Conservation (phyloP, 257 asterid genomes). For the Rubia yunnanensis region DNA sequence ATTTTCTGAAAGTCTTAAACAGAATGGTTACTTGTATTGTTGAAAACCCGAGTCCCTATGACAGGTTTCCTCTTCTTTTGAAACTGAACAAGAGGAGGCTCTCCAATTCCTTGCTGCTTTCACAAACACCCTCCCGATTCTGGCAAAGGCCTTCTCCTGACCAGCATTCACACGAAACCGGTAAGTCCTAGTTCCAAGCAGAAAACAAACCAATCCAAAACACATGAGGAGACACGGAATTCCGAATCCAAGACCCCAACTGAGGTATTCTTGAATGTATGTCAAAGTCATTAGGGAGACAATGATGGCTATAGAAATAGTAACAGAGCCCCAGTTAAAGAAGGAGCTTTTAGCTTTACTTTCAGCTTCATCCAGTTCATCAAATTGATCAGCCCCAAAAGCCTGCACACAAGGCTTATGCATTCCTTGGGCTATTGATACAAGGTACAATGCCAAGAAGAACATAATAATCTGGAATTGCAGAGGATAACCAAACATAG, state of each 20-base stretch:
- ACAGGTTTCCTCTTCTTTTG: neutral
- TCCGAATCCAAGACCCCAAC: conserved; percentile 2
- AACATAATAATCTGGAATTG: neutral
- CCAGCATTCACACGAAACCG: neutral
- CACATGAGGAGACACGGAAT: neutral
- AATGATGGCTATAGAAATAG: neutral
- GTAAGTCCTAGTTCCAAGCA: neutral
- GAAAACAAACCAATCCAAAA: neutral
- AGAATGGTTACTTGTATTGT: neutral
- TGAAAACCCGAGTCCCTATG: neutral
- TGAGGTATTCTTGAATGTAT: neutral
- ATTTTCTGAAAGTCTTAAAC: neutral
- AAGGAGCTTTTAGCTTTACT: neutral
- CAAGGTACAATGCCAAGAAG: neutral
- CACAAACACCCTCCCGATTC: neutral
- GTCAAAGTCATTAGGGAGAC: neutral
- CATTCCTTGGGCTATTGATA: neutral
- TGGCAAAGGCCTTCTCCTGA: neutral
- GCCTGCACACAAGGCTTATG: neutral
- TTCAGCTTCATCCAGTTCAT: neutral
- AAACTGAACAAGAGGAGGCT: neutral
- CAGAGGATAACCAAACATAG: neutral
- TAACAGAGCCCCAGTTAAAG: neutral
- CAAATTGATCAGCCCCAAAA: conserved; percentile 4
- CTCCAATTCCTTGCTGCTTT: conserved; percentile 1